Percentiles rank a stretch among this genome's conserved stretches.
Conservation (phyloP, 768 basidiomycete species). For the Sarcomyxa edulis region DNA sequence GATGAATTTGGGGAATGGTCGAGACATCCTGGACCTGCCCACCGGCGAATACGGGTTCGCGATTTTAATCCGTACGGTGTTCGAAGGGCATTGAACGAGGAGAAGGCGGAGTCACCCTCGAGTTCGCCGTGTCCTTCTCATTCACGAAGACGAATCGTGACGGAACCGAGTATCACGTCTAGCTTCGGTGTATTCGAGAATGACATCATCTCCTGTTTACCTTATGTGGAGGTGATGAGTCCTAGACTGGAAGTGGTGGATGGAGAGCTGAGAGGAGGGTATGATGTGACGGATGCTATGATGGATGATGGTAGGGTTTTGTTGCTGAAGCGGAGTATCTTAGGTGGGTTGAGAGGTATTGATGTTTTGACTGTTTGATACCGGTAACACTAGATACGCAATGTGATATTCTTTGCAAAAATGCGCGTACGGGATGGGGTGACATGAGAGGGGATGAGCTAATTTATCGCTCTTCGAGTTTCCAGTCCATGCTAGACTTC, state of each 20-base stretch:
- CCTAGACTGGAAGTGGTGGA: no score
- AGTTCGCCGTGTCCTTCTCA: no score
- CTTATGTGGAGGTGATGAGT: slow-evolving; percentile 48
- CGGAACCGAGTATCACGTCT: slow-evolving; percentile 32
- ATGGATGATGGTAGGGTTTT: slow-evolving; percentile 49
- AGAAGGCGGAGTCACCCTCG: slow-evolving; percentile 3
- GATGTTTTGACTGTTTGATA: no score
- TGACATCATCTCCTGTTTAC: slow-evolving; percentile 42
- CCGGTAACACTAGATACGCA: no score
- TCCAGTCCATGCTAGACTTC: no score
- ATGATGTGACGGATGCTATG: slow-evolving; percentile 51
- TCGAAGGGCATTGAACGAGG: slow-evolving; percentile 6
- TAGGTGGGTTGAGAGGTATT: no score
- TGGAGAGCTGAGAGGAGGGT: no score
- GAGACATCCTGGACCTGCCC: slow-evolving; percentile 1
- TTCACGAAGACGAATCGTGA: slow-evolving; percentile 28
- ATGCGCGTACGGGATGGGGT: no score
- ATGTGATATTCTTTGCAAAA: no score
- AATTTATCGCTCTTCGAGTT: no score
- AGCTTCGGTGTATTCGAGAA: slow-evolving; percentile 41
- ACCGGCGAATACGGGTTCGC: slow-evolving; percentile 25
- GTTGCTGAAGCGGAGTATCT: slow-evolving; percentile 38
- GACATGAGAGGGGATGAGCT: no score
- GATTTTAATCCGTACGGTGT: slow-evolving; percentile 33
- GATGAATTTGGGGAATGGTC: slow-evolving; percentile 2